A percentile compares a stretch with the other conserved stretches of the same genome.
phyloP scores from a whole-genome alignment of 768 basidiomycete genomes.

The Basidioascus undulatus region DNA sequence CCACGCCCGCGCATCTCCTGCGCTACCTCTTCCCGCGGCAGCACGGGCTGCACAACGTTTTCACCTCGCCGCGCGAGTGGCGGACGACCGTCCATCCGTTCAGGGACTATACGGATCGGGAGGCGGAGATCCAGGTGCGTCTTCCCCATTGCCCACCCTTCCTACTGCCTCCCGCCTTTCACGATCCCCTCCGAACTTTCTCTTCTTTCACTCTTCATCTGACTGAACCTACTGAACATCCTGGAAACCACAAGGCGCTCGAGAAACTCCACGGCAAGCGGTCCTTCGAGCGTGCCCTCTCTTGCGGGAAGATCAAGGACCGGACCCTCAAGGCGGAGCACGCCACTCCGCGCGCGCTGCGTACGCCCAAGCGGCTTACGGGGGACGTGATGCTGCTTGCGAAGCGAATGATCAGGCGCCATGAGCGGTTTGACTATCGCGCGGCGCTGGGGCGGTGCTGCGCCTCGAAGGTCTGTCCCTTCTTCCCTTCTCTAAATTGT shows the following conservation, averaged over 20 bases:
- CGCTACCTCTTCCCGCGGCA: constrained; percentile 74
- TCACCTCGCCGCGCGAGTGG: constrained; percentile 15
- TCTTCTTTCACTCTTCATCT: no score
- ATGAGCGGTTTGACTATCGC: constrained; percentile 44
- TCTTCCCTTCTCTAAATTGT: not conserved
- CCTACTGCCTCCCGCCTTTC: no score
- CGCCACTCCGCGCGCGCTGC: no score
- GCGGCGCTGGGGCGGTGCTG: constrained; percentile 38
- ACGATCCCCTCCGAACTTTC: no score
- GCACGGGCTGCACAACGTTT: constrained; percentile 40
- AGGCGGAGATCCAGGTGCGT: constrained; percentile 42
- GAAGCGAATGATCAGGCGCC: constrained; percentile 39
- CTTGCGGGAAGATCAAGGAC: not conserved
- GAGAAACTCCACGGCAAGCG: no score
- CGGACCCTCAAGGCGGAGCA: no score
- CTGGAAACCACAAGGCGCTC: no score
- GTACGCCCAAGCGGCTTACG: constrained; percentile 52
- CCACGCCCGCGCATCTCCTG: constrained; percentile 30
- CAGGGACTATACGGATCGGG: constrained; percentile 35
- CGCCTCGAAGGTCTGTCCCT: constrained; percentile 40
- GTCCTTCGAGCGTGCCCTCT: no score
- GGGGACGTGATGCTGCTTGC: constrained; percentile 28
- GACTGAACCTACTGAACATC: not conserved
- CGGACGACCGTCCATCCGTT: constrained; percentile 17
- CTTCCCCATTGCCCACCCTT: not conserved